Conservation (phyloP, 2,329 filamentous ascomycete genomes). For the Aureobasidium uvarum region DNA sequence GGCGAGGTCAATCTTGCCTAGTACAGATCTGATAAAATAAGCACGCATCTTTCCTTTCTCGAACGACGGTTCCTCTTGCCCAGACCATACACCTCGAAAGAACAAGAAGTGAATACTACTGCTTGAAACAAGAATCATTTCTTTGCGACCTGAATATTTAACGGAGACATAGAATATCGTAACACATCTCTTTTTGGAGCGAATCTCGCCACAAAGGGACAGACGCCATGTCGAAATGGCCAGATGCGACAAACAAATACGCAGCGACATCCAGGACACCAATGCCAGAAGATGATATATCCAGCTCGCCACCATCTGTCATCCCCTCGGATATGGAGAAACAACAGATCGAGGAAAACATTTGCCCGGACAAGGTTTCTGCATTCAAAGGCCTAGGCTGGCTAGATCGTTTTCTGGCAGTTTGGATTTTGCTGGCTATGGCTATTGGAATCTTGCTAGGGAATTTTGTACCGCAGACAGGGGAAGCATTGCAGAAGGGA, state of each 20-base stretch:
- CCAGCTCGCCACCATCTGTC: background rate
- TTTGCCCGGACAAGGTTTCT: conserved; percentile 28
- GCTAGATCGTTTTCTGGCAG: conserved; percentile 48
- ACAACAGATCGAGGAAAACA: conserved; percentile 24
- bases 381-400: conserved; percentile 45
- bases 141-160: too few relatives aligned
- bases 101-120: too few relatives aligned
- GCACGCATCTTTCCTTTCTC: background rate
- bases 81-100: too few relatives aligned
- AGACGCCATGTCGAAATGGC: background rate
- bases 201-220: background rate
- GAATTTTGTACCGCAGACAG: conserved; percentile 67
- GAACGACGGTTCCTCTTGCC: too few relatives aligned
- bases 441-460: conserved; percentile 67
- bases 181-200: too few relatives aligned
- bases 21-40: background rate
- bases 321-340: background rate
- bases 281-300: background rate
- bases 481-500: conserved; percentile 64
- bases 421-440: conserved; percentile 77
- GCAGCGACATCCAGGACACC: background rate
- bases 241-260: background rate
- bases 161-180: too few relatives aligned
- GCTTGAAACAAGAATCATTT: too few relatives aligned
- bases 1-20: background rate